phyloP scores from a whole-genome alignment of 2,329 filamentous ascomycete genomes.

The Fusarium sp. region DNA sequence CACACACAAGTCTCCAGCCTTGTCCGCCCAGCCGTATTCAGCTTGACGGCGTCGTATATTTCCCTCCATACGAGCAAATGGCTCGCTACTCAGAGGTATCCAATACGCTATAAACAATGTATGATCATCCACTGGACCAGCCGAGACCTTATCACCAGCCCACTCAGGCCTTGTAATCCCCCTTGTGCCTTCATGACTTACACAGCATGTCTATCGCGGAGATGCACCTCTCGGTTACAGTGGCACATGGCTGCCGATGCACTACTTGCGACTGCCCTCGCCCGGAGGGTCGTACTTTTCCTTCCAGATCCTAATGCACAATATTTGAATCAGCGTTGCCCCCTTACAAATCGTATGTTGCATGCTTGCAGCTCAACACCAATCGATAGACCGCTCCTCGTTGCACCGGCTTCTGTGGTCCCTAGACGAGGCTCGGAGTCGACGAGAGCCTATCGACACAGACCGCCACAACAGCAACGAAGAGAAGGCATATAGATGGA shows the following conservation, averaged over 20 bases:
- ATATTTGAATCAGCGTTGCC: constrained; percentile 35
- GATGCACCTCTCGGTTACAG: constrained; percentile 18
- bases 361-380: constrained; percentile 16
- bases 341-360: constrained; percentile 15
- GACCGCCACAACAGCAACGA: constrained; percentile 21
- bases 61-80: constrained; percentile 2
- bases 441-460: constrained; percentile 38
- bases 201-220: constrained; percentile 22
- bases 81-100: constrained; percentile 14
- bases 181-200: constrained; percentile 18
- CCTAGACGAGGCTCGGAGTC: constrained; percentile 9
- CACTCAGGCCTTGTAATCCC: constrained; percentile 4
- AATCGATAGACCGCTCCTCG: constrained; percentile 14
- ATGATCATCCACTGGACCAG: constrained; percentile 2
- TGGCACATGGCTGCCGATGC: constrained; percentile 30
- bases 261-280: constrained; percentile 57
- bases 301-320: constrained; percentile 87
- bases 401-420: constrained; percentile 28
- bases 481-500: constrained; percentile 25
- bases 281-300: constrained; percentile 82
- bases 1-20: constrained; percentile 14
- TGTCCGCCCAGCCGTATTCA: constrained; percentile 10
- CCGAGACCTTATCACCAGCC: constrained; percentile 12
- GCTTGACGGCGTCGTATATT: neutral
- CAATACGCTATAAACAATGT: constrained; percentile 30